Evolutionary conservation across 1,284 basidiomycete species (phyloP).

Genomic region (Boletus sp.): DNA sequence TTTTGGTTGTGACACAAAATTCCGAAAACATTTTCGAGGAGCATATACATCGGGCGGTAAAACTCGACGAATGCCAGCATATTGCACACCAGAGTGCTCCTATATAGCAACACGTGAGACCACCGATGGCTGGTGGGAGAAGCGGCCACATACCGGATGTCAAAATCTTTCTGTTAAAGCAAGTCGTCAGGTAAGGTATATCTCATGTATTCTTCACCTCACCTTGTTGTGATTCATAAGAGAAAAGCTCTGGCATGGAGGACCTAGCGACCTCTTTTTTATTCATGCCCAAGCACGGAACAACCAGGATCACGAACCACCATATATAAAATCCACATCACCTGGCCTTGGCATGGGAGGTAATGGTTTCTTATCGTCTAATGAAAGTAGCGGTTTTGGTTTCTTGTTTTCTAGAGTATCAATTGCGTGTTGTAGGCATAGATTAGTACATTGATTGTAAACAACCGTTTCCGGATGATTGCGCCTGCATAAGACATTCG

Average conservation of each 20-base stretch:
- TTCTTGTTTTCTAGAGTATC: conserved; percentile 42
- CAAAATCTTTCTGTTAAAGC: conserved; percentile 49
- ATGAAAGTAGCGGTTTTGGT: conserved; percentile 38
- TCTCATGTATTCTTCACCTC: conserved; percentile 12
- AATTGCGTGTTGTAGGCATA: conserved; percentile 57
- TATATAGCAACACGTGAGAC: conserved; percentile 25
- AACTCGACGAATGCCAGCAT: conserved; percentile 75
- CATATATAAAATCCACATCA: conserved; percentile 69
- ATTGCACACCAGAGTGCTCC: conserved; percentile 61
- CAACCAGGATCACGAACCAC: conserved; percentile 44
- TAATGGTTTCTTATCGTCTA: conserved; percentile 37
- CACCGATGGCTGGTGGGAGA: not conserved
- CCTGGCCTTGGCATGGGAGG: conserved; percentile 54
- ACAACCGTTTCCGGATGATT: conserved; percentile 59
- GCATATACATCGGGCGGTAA: conserved; percentile 60
- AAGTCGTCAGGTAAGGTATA: conserved; percentile 1
- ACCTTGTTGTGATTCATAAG: conserved; percentile 59
- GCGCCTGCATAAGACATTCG: conserved; percentile 35
- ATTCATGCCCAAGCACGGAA: not conserved
- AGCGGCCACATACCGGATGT: conserved; percentile 46
- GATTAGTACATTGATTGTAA: conserved; percentile 63
- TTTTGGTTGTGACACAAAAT: conserved; percentile 47
- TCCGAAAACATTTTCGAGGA: conserved; percentile 70
- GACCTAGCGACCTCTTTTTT: conserved; percentile 42
- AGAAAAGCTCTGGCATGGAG: conserved; percentile 71